These are phyloP conservation scores for Bimuria novae-zelandiae DNA, from an alignment of 2,329 filamentous ascomycete species.

Conservation along the genomic window DNA sequence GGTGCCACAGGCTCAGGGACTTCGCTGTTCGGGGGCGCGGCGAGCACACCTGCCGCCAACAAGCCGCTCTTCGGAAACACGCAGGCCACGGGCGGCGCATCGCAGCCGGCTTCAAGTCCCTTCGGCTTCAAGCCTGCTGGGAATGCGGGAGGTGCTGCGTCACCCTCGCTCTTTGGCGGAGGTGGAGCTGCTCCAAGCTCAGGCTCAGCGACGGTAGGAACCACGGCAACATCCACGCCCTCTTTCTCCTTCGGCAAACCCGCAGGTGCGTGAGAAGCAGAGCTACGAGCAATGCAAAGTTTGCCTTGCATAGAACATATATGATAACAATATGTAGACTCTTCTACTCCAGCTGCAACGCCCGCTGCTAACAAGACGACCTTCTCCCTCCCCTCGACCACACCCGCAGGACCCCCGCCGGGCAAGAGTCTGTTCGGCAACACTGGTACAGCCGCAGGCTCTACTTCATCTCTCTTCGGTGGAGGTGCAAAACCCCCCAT, in stretches of 20 bases:
- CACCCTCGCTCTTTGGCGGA: slow-evolving; percentile 33
- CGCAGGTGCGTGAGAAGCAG: slow-evolving; percentile 15
- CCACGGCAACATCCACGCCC: slow-evolving; percentile 23
- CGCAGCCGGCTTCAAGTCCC: slow-evolving; percentile 11
- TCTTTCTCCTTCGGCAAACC: slow-evolving; percentile 25
- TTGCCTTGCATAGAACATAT: neutral
- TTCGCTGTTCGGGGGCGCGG: slow-evolving; percentile 31
- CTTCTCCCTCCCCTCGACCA: slow-evolving; percentile 44
- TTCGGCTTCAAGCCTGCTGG: slow-evolving; percentile 18
- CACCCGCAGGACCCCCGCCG: slow-evolving; percentile 45
- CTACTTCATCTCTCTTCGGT: slow-evolving; percentile 27
- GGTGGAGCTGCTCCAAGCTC: slow-evolving; percentile 16
- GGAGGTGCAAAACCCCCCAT: slow-evolving; percentile 31
- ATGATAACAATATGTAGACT: slow-evolving; percentile 12
- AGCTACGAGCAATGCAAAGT: neutral
- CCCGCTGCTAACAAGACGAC: slow-evolving; percentile 45
- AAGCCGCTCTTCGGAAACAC: slow-evolving; percentile 37
- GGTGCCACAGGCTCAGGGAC: slow-evolving; percentile 22
- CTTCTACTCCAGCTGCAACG: slow-evolving; percentile 36
- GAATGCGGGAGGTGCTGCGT: slow-evolving; percentile 26
- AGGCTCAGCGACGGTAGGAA: slow-evolving; percentile 18
- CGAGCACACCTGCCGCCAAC: slow-evolving; percentile 34
- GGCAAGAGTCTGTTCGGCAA: slow-evolving; percentile 37
- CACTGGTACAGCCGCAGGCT: slow-evolving; percentile 16
- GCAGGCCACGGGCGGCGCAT: slow-evolving; percentile 29